Percentiles rank a stretch among this genome's conserved stretches.
Conservation (phyloP, 1,284 basidiomycete species). For the Austroboletus novae-zelandiae region DNA sequence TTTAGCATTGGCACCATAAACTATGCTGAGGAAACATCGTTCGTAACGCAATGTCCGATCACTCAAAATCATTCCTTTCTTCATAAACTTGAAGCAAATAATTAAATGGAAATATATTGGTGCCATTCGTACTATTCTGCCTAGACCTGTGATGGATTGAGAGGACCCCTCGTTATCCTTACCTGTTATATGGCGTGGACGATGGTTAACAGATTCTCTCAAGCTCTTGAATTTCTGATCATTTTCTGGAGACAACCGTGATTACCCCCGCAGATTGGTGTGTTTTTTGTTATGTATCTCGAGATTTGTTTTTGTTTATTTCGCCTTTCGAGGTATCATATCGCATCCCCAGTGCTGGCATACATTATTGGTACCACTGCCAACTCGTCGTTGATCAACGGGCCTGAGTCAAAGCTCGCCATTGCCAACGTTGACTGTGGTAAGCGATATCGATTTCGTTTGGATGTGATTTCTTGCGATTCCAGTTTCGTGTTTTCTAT, state of each 20-base stretch:
- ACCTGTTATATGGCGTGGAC: slow-evolving; percentile 36
- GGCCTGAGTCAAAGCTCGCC: slow-evolving; percentile 23
- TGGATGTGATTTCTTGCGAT: slow-evolving; percentile 28
- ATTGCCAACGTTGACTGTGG: slow-evolving; percentile 29
- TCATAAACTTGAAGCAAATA: slow-evolving; percentile 32
- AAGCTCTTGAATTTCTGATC: background rate
- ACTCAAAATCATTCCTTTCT: slow-evolving; percentile 37
- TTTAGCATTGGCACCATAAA: slow-evolving; percentile 36
- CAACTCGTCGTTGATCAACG: slow-evolving; percentile 32
- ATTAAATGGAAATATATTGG: slow-evolving; percentile 42
- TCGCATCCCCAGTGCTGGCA: slow-evolving; percentile 13
- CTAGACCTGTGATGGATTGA: slow-evolving; percentile 33
- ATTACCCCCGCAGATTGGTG: slow-evolving; percentile 33
- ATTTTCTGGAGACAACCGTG: slow-evolving; percentile 26
- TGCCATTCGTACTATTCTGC: slow-evolving; percentile 36
- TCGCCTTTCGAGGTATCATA: slow-evolving; percentile 24
- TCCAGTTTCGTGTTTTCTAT: slow-evolving; percentile 33
- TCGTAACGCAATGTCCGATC: slow-evolving; percentile 49
- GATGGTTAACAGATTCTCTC: slow-evolving; percentile 24
- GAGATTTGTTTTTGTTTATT: background rate
- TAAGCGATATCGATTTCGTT: slow-evolving; percentile 34
- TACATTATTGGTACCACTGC: slow-evolving; percentile 18
- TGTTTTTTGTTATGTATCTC: background rate
- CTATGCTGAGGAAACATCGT: slow-evolving; percentile 24
- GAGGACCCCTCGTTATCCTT: slow-evolving; percentile 32